phyloP scores from a whole-genome alignment of 108 stramenopile species.

The Epithemia pelagica region DNA sequence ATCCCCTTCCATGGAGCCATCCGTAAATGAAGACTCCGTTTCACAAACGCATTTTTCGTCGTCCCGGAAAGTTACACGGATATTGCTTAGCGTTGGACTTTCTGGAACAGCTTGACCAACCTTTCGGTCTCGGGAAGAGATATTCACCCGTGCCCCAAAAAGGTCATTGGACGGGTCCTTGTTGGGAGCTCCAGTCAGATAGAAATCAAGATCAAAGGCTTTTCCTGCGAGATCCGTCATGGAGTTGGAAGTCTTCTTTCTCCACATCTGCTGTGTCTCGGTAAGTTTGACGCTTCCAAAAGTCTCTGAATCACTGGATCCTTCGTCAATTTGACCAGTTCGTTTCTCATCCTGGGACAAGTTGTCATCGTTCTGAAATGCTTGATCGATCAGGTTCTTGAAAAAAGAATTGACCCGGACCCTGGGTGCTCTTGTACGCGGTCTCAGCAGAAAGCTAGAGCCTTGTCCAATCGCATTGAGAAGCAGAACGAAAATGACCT shows the following conservation, averaged over 20 bases:
- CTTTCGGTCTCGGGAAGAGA: constrained; percentile 47
- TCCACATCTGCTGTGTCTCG: constrained; percentile 60
- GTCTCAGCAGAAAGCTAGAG: too few relatives aligned
- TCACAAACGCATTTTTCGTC: constrained; percentile 31
- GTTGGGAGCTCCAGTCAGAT: constrained; percentile 63
- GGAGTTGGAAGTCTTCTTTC: constrained; percentile 20
- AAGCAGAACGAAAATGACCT: too few relatives aligned
- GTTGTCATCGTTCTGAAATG: constrained; percentile 59
- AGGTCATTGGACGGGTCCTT: constrained; percentile 69
- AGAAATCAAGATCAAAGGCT: constrained; percentile 40
- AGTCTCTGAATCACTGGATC: constrained; percentile 24
- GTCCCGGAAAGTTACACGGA: constrained; percentile 37
- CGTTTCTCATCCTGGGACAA: constrained; percentile 37
- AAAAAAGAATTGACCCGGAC: constrained; percentile 35
- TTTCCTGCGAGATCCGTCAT: constrained; percentile 7
- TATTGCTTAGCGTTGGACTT: constrained; percentile 34
- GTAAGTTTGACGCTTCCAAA: constrained; percentile 26
- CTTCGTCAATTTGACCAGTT: constrained; percentile 42
- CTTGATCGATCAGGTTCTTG: constrained; percentile 52
- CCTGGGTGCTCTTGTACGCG: neutral
- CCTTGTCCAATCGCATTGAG: too few relatives aligned
- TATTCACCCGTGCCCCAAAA: constrained; percentile 61
- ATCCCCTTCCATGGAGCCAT: constrained; percentile 35
- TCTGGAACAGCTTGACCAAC: constrained; percentile 56
- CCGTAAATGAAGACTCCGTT: constrained; percentile 35